Conservation (phyloP, 2,329 filamentous ascomycete genomes). For the Penicillium freii region DNA sequence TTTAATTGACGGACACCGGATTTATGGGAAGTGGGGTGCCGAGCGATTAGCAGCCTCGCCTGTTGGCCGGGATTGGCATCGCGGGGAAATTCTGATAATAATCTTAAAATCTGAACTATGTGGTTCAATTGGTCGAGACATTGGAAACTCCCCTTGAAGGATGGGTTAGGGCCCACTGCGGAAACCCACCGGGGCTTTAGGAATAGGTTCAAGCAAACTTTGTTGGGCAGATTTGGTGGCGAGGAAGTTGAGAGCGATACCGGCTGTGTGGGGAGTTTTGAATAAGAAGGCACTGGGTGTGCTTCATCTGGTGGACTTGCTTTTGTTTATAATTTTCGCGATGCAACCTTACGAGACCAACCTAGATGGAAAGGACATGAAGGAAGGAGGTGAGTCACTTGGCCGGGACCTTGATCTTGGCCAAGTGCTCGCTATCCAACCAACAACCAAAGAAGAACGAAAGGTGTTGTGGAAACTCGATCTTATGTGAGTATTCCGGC, state of each 20-base stretch:
- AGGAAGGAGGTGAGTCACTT: slow-evolving; percentile 1
- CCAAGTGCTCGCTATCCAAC: slow-evolving; percentile 14
- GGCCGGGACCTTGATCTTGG: slow-evolving; percentile 1
- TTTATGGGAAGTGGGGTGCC: slow-evolving; percentile 5
- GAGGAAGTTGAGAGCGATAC: not conserved
- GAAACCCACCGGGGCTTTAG: slow-evolving; percentile 8
- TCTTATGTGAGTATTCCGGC: slow-evolving; percentile 9
- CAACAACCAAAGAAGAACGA: slow-evolving; percentile 12
- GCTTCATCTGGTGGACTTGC: not conserved
- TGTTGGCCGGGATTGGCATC: not conserved
- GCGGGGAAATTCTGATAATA: not conserved
- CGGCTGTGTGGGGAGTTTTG: not conserved
- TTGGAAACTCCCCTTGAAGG: not conserved
- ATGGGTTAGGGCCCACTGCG: slow-evolving; percentile 7
- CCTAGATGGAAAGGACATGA: slow-evolving; percentile 11
- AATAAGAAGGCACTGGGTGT: not conserved
- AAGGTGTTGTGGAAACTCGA: slow-evolving; percentile 16
- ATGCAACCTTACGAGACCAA: not conserved
- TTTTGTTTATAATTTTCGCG: not conserved
- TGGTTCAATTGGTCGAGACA: not conserved
- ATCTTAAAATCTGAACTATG: not conserved
- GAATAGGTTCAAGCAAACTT: slow-evolving; percentile 13
- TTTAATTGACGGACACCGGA: not conserved
- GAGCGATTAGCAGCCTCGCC: slow-evolving; percentile 1
- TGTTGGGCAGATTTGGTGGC: not conserved